phyloP scores from a whole-genome alignment of 1,139 yeast genomes.

The Protomyces macrosporus region DNA sequence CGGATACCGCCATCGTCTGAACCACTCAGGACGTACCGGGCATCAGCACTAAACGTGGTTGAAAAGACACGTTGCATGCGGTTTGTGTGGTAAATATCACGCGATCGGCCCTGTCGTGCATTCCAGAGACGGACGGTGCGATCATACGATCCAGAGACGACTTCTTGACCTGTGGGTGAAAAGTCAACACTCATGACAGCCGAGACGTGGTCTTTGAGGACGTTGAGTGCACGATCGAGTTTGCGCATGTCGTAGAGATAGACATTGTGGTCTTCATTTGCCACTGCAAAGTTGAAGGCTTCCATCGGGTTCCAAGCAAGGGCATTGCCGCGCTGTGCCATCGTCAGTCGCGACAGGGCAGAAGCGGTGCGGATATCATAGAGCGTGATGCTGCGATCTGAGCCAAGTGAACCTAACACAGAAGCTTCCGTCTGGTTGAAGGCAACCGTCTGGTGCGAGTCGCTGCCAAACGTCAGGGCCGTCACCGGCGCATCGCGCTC shows the following conservation, averaged over 20 bases:
- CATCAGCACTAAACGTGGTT: slow-evolving; percentile 78
- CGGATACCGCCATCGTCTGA: slow-evolving; percentile 95
- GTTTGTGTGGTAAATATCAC: slow-evolving; percentile 93
- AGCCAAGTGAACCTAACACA: slow-evolving; percentile 82
- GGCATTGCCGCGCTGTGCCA: slow-evolving; percentile 71
- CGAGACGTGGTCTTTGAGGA: slow-evolving; percentile 91
- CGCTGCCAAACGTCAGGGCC: slow-evolving; percentile 92
- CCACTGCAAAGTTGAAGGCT: slow-evolving; percentile 88
- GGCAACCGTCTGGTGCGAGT: slow-evolving; percentile 71
- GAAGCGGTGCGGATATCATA: slow-evolving; percentile 90
- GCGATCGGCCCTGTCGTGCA: slow-evolving; percentile 76
- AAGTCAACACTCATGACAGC: slow-evolving; percentile 94
- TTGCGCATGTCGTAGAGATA: slow-evolving; percentile 97
- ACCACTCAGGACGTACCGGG: slow-evolving; percentile 79
- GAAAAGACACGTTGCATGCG: slow-evolving; percentile 94
- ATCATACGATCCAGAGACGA: slow-evolving; percentile 94
- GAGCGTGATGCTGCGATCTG: slow-evolving; percentile 82
- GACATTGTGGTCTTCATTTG: slow-evolving; percentile 89
- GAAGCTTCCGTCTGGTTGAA: slow-evolving; percentile 90
- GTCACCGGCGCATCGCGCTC: slow-evolving; percentile 70
- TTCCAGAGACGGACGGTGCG: slow-evolving; percentile 79
- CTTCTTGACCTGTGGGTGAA: slow-evolving; percentile 93
- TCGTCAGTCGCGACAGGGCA: slow-evolving; percentile 85
- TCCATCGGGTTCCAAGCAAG: slow-evolving; percentile 98
- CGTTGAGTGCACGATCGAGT: slow-evolving; percentile 68